Conservation (phyloP, 192 early-diverging fungal genomes). For the Jimgerdemannia lactiflua region DNA sequence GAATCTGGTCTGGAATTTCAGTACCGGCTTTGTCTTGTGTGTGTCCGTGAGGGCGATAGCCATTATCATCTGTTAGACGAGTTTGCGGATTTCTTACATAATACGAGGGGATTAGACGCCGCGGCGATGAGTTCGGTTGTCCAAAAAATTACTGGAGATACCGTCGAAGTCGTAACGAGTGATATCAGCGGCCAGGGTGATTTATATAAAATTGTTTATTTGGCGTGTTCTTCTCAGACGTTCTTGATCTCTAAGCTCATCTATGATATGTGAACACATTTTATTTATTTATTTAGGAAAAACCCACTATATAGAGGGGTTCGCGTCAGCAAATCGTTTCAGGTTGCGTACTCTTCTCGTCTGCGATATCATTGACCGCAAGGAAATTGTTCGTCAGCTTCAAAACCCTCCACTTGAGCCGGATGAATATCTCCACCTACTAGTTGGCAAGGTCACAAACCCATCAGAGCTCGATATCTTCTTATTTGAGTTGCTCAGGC, state of each 20-base stretch:
- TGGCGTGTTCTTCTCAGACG: not conserved
- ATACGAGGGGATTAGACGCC: slow-evolving; percentile 6
- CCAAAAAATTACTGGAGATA: not conserved
- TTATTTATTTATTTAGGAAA: not conserved
- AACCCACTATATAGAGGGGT: not conserved
- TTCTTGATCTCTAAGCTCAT: no score
- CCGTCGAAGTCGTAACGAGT: not conserved
- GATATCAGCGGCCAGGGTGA: not conserved
- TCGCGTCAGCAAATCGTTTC: not conserved
- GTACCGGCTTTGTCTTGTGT: slow-evolving; percentile 1
- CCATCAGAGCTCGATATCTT: slow-evolving; percentile 20
- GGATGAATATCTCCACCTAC: slow-evolving; percentile 13
- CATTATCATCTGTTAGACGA: slow-evolving; percentile 21
- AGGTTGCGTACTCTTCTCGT: slow-evolving; percentile 11
- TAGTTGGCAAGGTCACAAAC: slow-evolving; percentile 6
- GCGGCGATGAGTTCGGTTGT: slow-evolving; percentile 8
- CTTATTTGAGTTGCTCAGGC: slow-evolving; percentile 16
- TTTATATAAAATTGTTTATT: not conserved
- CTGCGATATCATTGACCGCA: slow-evolving; percentile 11
- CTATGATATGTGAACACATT: no score
- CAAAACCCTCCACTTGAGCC: not conserved
- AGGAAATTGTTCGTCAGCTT: slow-evolving; percentile 1
- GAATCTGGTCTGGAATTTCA: not conserved
- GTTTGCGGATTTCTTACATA: slow-evolving; percentile 11
- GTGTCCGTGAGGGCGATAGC: slow-evolving; percentile 6